Percentiles rank a stretch among this genome's conserved stretches.
phyloP scores from a whole-genome alignment of 495 filamentous ascomycete species.

The Aspergillus carlsbadensis region DNA sequence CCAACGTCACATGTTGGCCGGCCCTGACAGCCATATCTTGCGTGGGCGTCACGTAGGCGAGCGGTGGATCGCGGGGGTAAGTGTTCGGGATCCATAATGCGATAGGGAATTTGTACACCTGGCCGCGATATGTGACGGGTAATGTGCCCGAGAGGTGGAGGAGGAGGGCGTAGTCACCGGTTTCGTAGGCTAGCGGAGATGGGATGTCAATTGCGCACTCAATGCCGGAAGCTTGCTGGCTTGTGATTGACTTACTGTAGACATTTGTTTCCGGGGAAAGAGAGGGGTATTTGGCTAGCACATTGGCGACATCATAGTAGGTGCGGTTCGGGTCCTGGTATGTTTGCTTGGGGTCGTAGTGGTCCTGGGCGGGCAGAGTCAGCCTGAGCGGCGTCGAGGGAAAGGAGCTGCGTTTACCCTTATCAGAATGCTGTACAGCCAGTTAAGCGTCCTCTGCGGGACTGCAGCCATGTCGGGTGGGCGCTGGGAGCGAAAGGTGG shows the following conservation, averaged over 20 bases:
- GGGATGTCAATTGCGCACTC: slow-evolving; percentile 2
- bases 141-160: slow-evolving; percentile 84
- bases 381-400: neutral
- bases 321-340: slow-evolving; percentile 89
- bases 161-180: slow-evolving; percentile 82
- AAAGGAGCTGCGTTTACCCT: slow-evolving; percentile 52
- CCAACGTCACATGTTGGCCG: slow-evolving; percentile 92
- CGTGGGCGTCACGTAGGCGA: slow-evolving; percentile 84
- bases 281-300: slow-evolving; percentile 77
- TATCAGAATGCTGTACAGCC: slow-evolving; percentile 88
- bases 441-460: slow-evolving; percentile 84
- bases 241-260: slow-evolving; percentile 66
- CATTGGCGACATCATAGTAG: slow-evolving; percentile 85
- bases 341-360: slow-evolving; percentile 83
- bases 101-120: slow-evolving; percentile 87
- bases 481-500: slow-evolving; percentile 11
- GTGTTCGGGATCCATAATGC: slow-evolving; percentile 93
- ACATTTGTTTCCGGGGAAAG: slow-evolving; percentile 92
- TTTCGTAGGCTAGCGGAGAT: slow-evolving; percentile 70
- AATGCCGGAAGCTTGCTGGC: neutral
- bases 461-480: slow-evolving; percentile 65
- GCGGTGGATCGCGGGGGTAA: slow-evolving; percentile 81
- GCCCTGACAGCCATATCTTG: slow-evolving; percentile 86
- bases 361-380: slow-evolving; percentile 62
- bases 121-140: slow-evolving; percentile 83